These are phyloP conservation scores for Paxillus ammoniavirescens DNA, from an alignment of 768 basidiomycete genomes.

Conservation along the genomic window DNA sequence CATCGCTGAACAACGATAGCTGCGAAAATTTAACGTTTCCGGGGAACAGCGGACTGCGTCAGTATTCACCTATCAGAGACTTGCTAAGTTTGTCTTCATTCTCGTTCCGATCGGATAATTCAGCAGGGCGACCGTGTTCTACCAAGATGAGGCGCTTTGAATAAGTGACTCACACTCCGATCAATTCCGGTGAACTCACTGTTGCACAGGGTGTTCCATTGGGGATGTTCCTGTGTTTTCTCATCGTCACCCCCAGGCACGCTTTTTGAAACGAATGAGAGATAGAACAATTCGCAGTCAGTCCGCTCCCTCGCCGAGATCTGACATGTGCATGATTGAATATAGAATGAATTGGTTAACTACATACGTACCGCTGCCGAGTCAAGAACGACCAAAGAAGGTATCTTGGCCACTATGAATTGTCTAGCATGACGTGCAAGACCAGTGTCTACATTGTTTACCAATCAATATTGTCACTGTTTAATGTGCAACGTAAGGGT, in stretches of 20 bases:
- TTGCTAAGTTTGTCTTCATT: conserved; percentile 54
- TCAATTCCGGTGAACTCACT: conserved; percentile 41
- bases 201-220: conserved; percentile 59
- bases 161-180: conserved; percentile 1
- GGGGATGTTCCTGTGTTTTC: conserved; percentile 53
- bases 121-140: conserved; percentile 62
- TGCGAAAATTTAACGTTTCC: conserved; percentile 14
- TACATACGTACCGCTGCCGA: conserved; percentile 52
- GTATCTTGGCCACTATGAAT: conserved; percentile 64
- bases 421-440: conserved; percentile 47
- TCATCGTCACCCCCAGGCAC: conserved; percentile 41
- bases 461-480: background rate
- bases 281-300: conserved; percentile 84
- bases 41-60: background rate
- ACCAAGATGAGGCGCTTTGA: conserved; percentile 1
- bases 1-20: conserved; percentile 32
- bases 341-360: conserved; percentile 1
- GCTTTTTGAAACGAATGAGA: conserved; percentile 58
- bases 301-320: conserved; percentile 66
- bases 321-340: conserved; percentile 36
- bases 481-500: background rate
- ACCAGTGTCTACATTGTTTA: conserved; percentile 32
- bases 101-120: conserved; percentile 27
- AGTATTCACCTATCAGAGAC: conserved; percentile 55
- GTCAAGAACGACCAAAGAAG: conserved; percentile 62